Conservation (phyloP, 2,329 filamentous ascomycete species). For the Penicillium sp. region DNA sequence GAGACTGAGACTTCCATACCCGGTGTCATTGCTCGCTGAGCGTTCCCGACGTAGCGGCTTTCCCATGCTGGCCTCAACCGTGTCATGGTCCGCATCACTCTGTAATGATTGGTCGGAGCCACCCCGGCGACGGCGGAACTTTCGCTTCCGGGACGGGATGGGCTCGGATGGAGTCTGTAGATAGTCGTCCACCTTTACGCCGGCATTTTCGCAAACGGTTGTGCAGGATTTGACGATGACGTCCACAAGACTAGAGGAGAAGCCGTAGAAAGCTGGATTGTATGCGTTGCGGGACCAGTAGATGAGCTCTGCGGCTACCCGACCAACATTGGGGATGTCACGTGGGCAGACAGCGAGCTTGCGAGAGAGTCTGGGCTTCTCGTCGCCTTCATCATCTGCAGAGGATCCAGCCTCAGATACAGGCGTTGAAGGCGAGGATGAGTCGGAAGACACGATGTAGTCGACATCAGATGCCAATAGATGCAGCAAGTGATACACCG, state of each 20-base stretch:
- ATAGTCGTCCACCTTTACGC: conserved; percentile 37
- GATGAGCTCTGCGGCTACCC: conserved; percentile 42
- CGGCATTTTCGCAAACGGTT: conserved; percentile 35
- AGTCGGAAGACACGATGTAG: conserved; percentile 37
- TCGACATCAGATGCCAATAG: conserved; percentile 43
- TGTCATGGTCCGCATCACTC: conserved; percentile 22
- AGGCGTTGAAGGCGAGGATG: conserved; percentile 29
- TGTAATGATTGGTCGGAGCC: conserved; percentile 12
- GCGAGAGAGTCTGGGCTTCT: conserved; percentile 8
- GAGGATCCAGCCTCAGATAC: conserved; percentile 25
- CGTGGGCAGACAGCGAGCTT: conserved; percentile 17
- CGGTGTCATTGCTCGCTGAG: conserved; percentile 40
- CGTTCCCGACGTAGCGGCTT: conserved; percentile 28
- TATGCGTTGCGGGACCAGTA: conserved; percentile 49
- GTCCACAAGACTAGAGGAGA: conserved; percentile 38
- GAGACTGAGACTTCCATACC: conserved; percentile 37
- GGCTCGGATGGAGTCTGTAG: conserved; percentile 23
- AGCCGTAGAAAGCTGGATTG: conserved; percentile 45
- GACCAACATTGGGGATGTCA: conserved; percentile 36
- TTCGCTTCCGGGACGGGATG: conserved; percentile 25
- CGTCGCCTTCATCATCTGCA: conserved; percentile 31
- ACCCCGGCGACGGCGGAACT: conserved; percentile 17
- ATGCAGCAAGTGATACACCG: conserved; percentile 44
- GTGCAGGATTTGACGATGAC: conserved; percentile 42
- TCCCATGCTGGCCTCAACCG: conserved; percentile 1